Evolutionary conservation across 345 rosid species (phyloP), one percentile per base, ranked within the genome.

Genomic region (Triadica sebifera): DNA sequence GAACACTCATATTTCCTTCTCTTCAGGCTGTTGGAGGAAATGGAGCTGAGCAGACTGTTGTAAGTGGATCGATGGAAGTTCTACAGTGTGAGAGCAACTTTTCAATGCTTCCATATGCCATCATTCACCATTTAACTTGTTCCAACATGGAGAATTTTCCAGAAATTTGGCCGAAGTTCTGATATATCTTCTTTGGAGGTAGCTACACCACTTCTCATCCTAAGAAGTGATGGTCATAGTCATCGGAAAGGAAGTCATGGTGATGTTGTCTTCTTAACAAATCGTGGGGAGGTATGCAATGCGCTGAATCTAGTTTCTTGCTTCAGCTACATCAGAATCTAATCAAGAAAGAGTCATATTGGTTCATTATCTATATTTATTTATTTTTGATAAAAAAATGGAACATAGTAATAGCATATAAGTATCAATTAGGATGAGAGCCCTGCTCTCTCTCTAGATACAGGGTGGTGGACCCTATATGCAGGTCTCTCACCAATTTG

Each of bases 31-130:
- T 96, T 41, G 98, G 99, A 50, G 97, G 97, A 82, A 87, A 89
- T 88, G 97, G 83, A 83, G 94, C 89, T 38, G 97, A 87, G 81
- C 85, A 86, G 78, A 88, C 89, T 78, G 97, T 89, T 73, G 86
- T 88, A 58, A 90, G 91, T 74, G 92, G 97, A 80, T 87, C 93
- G 50, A 87, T 86, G 89, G 97, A 92, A 75, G 89, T 92, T 66
- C 87, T 90, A 77, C 86, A 17, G 88, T 93, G 50, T 84, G 95
- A 15, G 98, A 93, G 77, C 94, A 91, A 86, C 99, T 96, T 66
- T 93, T 96, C 72, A 96, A 93, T 78, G 98, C 90, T 75, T 96
- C 98, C 13, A 89, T 96, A 78, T 96, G 99, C 74, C 98, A 91
- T 77, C 89, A 87, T 74, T 83, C 90, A 59, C 89, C 91, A 19